Evolutionary conservation across 2,329 filamentous ascomycete genomes (phyloP).

Genomic region (Neonectria punicea): DNA sequence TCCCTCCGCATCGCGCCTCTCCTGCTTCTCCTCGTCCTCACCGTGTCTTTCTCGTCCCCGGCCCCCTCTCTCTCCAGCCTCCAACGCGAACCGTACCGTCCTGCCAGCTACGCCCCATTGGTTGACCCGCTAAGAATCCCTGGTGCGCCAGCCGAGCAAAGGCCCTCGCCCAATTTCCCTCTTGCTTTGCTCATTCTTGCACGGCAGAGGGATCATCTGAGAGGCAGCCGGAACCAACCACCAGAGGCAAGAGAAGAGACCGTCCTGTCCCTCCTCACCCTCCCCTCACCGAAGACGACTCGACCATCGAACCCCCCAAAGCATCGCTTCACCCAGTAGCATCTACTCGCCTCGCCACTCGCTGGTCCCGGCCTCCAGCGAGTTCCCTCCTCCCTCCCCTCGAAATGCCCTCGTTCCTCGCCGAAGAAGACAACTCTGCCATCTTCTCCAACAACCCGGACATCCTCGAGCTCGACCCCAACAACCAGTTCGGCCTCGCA

Average conservation of each 20-base stretch:
- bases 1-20: constrained; percentile 17
- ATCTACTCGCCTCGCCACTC: constrained; percentile 39
- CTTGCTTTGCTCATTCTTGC: constrained; percentile 35
- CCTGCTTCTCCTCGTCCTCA: constrained; percentile 12
- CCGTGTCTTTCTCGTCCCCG: constrained; percentile 1
- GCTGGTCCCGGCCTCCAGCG: constrained; percentile 37
- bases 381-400: constrained; percentile 41
- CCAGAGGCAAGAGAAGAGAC: constrained; percentile 19
- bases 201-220: constrained; percentile 32
- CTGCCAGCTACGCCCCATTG: constrained; percentile 36
- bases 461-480: constrained; percentile 57
- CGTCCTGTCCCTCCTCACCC: constrained; percentile 11
- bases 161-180: constrained; percentile 43
- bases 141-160: constrained; percentile 42
- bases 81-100: constrained; percentile 32
- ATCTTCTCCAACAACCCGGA: constrained; percentile 55
- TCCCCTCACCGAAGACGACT: constrained; percentile 20
- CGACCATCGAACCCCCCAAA: constrained; percentile 33
- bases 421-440: constrained; percentile 56
- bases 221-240: constrained; percentile 20
- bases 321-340: constrained; percentile 39
- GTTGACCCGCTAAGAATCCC: constrained; percentile 43
- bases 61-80: constrained; percentile 16
- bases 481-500: constrained; percentile 50
- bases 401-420: constrained; percentile 66